These are phyloP conservation scores for Camelina hispida DNA, from an alignment of 345 rosid genomes.

Conservation along the genomic window DNA sequence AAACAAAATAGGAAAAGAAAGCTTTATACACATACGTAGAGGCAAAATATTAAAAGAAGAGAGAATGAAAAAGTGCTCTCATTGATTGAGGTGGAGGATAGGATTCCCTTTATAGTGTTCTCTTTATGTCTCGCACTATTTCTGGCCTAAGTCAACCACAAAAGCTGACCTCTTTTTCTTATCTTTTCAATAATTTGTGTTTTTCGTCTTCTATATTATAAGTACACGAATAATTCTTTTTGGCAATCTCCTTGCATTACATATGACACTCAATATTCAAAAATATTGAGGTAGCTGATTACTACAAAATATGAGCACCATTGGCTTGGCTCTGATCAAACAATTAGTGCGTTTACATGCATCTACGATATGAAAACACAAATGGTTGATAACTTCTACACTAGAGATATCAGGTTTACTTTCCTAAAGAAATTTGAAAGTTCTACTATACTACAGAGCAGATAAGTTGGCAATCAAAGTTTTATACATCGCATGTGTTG, in stretches of 20 bases:
- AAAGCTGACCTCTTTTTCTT: conserved; percentile 37
- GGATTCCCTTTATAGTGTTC: conserved; percentile 45
- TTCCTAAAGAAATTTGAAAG: background rate
- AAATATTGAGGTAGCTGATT: background rate
- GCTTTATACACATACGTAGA: conserved; percentile 20
- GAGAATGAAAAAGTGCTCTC: conserved; percentile 34
- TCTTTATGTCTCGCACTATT: conserved; percentile 42
- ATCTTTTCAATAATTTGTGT: conserved; percentile 21
- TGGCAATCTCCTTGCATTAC: conserved; percentile 14
- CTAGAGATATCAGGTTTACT: background rate
- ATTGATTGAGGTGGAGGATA: conserved; percentile 44
- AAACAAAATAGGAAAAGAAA: background rate
- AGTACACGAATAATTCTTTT: background rate
- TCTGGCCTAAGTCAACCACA: conserved; percentile 45
- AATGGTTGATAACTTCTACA: background rate
- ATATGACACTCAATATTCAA: conserved; percentile 22
- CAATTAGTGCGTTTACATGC: background rate
- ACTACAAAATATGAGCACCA: background rate
- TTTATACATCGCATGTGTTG: background rate
- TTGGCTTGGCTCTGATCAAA: background rate
- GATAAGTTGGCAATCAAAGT: too few relatives aligned
- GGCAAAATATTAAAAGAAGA: conserved; percentile 23
- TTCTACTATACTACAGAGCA: background rate
- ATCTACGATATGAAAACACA: background rate
- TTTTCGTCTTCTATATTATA: background rate